phyloP scores from a whole-genome alignment of 2,329 filamentous ascomycete genomes.

The Fusarium chuoi region DNA sequence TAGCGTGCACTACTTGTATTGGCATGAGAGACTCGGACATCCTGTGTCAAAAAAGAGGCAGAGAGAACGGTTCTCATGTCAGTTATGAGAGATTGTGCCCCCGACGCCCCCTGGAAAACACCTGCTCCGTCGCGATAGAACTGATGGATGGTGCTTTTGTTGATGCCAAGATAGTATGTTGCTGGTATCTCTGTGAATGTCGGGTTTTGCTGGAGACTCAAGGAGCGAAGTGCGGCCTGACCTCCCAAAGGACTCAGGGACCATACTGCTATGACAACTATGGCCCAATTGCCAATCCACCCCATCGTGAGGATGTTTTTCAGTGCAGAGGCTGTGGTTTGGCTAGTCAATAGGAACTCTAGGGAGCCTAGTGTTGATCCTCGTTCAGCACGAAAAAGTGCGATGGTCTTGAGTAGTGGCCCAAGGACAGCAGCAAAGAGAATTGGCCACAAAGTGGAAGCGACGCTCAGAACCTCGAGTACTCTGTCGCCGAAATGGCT shows the following conservation, averaged over 20 bases:
- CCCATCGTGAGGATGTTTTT: background rate
- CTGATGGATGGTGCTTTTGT: too few species aligned
- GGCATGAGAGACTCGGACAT: background rate
- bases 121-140: too few species aligned
- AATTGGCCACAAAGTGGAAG: constrained; percentile 18
- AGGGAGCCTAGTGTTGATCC: background rate
- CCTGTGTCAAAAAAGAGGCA: background rate
- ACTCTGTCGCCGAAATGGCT: background rate
- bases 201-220: rapidly evolving
- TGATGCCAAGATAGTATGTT: background rate
- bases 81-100: too few species aligned
- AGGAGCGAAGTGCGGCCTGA: background rate
- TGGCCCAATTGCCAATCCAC: background rate
- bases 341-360: background rate
- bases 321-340: background rate
- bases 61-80: background rate
- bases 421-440: constrained; percentile 2
- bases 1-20: background rate
- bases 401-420: background rate
- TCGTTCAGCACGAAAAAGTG: background rate
- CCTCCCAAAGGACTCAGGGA: background rate
- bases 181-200: rapidly evolving
- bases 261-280: background rate
- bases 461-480: background rate
- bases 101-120: too few species aligned